Base-by-base conservation (phyloP, 1,284 basidiomycete species). In the Meripilus lineatus region DNA sequence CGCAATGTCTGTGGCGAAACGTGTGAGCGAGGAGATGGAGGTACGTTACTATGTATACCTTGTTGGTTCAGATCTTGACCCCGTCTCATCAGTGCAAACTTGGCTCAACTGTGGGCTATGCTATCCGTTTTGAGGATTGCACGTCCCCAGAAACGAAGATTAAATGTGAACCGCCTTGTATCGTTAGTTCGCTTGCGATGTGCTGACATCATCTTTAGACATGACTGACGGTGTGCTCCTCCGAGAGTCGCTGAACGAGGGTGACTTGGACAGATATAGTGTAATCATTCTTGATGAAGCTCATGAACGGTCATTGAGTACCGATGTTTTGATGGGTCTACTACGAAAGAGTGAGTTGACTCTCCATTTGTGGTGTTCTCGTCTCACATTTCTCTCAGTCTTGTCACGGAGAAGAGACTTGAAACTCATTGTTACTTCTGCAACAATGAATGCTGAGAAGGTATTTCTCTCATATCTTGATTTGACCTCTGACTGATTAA, bases 391-490 rank as follows among this genome's bases (percentile, higher is more conserved):
- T 1, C 26, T 38, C 32, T 2, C 51, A 95, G 93, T 98, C 55
- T 70, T 99, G 32, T 92, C 92, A 1, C 77, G 95, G 5, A 72
- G 95, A 50, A 74, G 93, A 49, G 95, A 99, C 63, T 68, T 98
- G 37, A 97, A 94, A 65, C 79, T 99, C 33, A 95, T 99, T 53
- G 94, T 99, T 25, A 98, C 95, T 1, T 98, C 95, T 2, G 95
- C 95, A 3, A 99, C 95, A 1, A 98, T 99, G 95, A 98, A 99
- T 59, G 89, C 95, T 1, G 93, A 96, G 45, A 97, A 97, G 79
- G 91, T 88, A 45, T 41, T 62, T 34, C 20, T 32, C 41, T 45
- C 44, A 8, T 48, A 18, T 6, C 17, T 6, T 11, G 17, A 18
- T 18, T 21, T 38, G 5, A 38, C 10, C 11, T 18, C 11, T 24